Evolutionary conservation across 2,329 filamentous ascomycete genomes (phyloP).

Genomic region (Pseudogymnoascus sp.): DNA sequence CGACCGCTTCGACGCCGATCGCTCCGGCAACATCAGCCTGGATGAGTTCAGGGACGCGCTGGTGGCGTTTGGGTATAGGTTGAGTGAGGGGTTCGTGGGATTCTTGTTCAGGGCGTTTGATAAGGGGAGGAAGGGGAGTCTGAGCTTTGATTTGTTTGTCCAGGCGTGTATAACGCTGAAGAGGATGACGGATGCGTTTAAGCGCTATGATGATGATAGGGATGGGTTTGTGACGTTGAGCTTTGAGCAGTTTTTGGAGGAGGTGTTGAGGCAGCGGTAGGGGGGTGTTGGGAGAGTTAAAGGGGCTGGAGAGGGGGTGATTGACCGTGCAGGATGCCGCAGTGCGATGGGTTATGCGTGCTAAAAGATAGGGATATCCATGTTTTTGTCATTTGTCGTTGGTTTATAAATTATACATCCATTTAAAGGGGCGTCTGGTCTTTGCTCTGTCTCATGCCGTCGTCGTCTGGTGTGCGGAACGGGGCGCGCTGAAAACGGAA

Average conservation of each 20-base stretch:
- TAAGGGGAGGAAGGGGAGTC: conserved; percentile 60
- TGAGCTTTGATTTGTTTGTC: conserved; percentile 94
- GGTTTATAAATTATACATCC: not conserved
- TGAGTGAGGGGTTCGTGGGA: conserved; percentile 76
- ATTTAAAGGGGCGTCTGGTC: not conserved
- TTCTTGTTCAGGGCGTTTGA: conserved; percentile 87
- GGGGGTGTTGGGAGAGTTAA: not conserved
- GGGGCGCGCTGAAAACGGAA: not conserved
- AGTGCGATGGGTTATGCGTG: not conserved
- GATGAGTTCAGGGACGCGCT: conserved; percentile 85
- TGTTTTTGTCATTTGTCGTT: not conserved
- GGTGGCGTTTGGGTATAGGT: conserved; percentile 85
- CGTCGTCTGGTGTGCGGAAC: not conserved
- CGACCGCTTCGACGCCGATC: conserved; percentile 87
- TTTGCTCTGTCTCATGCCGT: not conserved
- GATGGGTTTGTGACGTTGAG: conserved; percentile 85
- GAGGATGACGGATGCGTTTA: conserved; percentile 98
- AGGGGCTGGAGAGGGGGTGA: not conserved
- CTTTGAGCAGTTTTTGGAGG: conserved; percentile 74
- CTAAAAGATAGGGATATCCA: conserved; percentile 1
- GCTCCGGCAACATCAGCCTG: conserved; percentile 77
- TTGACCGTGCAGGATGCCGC: not conserved
- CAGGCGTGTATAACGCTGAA: conserved; percentile 95
- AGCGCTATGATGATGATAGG: conserved; percentile 94
- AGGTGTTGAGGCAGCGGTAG: conserved; percentile 55